Conservation (phyloP, 345 rosid genomes). For the Melaleuca alternifolia region DNA sequence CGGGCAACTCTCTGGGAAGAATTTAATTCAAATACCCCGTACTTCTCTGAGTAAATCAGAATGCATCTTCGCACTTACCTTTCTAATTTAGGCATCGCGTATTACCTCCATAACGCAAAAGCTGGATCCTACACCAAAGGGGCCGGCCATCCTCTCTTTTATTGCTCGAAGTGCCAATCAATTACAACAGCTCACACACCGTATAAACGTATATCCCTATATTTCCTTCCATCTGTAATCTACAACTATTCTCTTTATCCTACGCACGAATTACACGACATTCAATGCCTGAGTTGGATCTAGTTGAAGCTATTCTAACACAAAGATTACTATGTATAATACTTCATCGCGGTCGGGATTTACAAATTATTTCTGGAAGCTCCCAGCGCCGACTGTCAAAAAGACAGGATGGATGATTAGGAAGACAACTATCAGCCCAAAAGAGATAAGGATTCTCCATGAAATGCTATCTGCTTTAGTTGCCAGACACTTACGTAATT, state of each 20-base stretch:
- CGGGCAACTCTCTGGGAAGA: too few species aligned
- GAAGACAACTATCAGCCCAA: background rate
- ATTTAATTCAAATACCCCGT: too few species aligned
- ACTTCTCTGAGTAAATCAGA: too few species aligned
- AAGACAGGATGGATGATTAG: background rate
- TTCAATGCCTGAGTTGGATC: background rate
- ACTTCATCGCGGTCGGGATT: conserved; percentile 3
- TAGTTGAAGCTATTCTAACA: background rate
- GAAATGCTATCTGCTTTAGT: background rate
- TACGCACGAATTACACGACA: background rate
- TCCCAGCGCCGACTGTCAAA: conserved; percentile 23
- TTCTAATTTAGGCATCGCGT: too few species aligned
- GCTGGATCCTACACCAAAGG: background rate
- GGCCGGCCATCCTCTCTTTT: background rate
- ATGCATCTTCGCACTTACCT: too few species aligned
- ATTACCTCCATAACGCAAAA: too few species aligned
- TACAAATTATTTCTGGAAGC: conserved; percentile 1
- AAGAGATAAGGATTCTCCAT: background rate
- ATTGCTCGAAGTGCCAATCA: background rate
- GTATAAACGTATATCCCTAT: background rate
- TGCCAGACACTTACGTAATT: conserved; percentile 32
- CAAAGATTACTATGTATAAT: background rate
- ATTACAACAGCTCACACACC: background rate
- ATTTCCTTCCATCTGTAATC: background rate
- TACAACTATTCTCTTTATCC: background rate